These are phyloP conservation scores for Eucommia ulmoides DNA, from an alignment of 257 asterid species.

Conservation along the genomic window DNA sequence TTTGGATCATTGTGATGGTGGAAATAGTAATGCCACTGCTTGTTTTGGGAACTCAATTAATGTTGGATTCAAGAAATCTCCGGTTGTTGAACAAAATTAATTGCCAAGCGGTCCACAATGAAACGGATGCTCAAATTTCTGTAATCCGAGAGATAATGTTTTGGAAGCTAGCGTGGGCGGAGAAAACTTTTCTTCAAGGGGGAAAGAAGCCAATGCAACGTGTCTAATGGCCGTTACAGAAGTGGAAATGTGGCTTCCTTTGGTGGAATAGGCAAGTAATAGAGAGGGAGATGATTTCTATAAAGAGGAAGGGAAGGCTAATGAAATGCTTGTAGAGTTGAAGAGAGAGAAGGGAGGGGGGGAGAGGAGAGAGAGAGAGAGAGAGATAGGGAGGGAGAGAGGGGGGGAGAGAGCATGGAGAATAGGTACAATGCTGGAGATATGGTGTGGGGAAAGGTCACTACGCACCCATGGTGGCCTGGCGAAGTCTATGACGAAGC, in stretches of 20 bases:
- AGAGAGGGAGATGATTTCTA: background rate
- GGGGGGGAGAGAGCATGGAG: conserved; percentile 1
- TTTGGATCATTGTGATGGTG: no score
- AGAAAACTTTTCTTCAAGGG: no score
- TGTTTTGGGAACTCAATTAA: no score
- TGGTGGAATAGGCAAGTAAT: background rate
- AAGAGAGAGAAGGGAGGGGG: conserved; percentile 5
- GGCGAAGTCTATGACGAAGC: conserved; percentile 10
- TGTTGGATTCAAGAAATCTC: no score
- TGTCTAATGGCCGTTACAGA: background rate
- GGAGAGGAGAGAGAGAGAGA: conserved; percentile 21
- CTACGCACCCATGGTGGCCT: conserved; percentile 20
- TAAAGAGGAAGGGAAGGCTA: conserved; percentile 7
- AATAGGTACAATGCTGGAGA: conserved; percentile 7
- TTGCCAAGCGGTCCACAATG: no score
- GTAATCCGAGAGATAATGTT: no score
- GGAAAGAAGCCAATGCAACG: no score
- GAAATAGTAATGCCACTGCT: no score
- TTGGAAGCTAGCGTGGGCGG: no score
- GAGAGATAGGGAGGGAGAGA: conserved; percentile 22
- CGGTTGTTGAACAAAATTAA: no score
- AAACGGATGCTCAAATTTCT: no score
- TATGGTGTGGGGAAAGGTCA: conserved; percentile 18
- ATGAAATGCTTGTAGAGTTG: conserved; percentile 8
- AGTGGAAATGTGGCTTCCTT: background rate